phyloP scores from a whole-genome alignment of 225 moss, liverwort and hornwort genomes.

The Physcomitrium patens region DNA sequence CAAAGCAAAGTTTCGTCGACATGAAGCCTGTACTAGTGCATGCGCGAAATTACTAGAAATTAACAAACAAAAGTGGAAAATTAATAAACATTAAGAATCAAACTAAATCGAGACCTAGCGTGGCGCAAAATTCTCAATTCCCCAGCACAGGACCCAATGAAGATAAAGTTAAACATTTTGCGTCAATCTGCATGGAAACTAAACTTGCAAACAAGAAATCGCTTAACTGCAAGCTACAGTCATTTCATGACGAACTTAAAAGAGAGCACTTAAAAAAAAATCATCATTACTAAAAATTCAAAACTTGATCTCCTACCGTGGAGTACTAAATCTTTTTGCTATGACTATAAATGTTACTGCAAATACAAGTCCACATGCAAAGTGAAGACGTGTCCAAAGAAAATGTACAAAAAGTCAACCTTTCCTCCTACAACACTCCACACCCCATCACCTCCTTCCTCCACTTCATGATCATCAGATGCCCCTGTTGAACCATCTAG shows the following conservation, averaged over 20 bases:
- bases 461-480: constrained; percentile 94
- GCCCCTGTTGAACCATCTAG: constrained; percentile 96
- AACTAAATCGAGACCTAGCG: constrained; percentile 17
- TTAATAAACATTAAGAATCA: constrained; percentile 14
- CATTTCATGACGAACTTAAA: constrained; percentile 8
- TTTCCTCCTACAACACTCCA: constrained; percentile 99
- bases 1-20: constrained; percentile 97
- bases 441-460: constrained; percentile 98
- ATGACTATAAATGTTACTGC: neutral
- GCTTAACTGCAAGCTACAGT: neutral
- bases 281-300: neutral
- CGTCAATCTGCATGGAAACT: constrained; percentile 20
- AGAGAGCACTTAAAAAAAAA: neutral
- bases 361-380: neutral
- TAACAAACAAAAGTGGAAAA: neutral
- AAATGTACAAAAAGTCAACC: constrained; percentile 49
- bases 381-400: constrained; percentile 8
- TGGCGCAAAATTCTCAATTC: constrained; percentile 10
- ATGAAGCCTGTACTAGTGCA: constrained; percentile 73
- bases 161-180: neutral
- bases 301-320: neutral
- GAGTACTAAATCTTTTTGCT: constrained; percentile 4
- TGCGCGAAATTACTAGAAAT: constrained; percentile 22
- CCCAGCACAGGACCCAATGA: constrained; percentile 1
- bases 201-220: constrained; percentile 20